Evolutionary conservation across 2,329 filamentous ascomycete genomes (phyloP), one percentile per base, ranked within the genome.

Genomic region (Trichocomaceae sp.): DNA sequence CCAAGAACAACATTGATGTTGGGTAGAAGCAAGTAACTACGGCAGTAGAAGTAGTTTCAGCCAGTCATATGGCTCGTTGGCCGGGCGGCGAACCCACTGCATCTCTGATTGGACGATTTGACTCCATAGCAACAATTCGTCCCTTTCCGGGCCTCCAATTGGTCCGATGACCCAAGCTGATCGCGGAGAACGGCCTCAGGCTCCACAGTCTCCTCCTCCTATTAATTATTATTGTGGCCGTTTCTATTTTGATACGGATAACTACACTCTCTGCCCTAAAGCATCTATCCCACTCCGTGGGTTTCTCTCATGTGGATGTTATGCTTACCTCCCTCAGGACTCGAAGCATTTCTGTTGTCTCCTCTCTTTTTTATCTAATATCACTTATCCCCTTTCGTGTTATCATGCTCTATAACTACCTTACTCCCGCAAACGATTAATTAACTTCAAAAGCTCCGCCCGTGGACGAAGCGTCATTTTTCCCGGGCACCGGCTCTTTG

Each of bases 21-120:
- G 29, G 29, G 2, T 33, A 12, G n/a, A 33, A 9, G 8, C 29
- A 10, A 33, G 29, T 33, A 33, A 33, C 29, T 33, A 33, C 29
- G 31, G 9, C 2, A 13, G 8, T 35, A 35, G 31, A 35, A 7
- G 70, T n/a, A n/a, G n/a, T n/a, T n/a, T 8, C 2, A 7, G 5
- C 50, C 29, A 33, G 5, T 47, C 22, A 29, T 3, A 29, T n/a
- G 5, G 29, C 29, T 19, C 12, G 45, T 33, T 47, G 22, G 17
- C 45, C 45, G 8, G 45, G 23, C 45, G 45, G 44, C 29, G 17
- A 12, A 9, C 5, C 3, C 22, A 6, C 2, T 12, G 17, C 22
- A 29, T 5, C 19, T 22, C 39, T 42, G 7, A 42, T 22, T 42
- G 39, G 39, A 3, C 17, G 1, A 22, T 22, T 3, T 6, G 1